Evolutionary conservation across 1,284 basidiomycete species (phyloP), one percentile per base, ranked within the genome.

Genomic region (Lentinula novae-zelandiae): DNA sequence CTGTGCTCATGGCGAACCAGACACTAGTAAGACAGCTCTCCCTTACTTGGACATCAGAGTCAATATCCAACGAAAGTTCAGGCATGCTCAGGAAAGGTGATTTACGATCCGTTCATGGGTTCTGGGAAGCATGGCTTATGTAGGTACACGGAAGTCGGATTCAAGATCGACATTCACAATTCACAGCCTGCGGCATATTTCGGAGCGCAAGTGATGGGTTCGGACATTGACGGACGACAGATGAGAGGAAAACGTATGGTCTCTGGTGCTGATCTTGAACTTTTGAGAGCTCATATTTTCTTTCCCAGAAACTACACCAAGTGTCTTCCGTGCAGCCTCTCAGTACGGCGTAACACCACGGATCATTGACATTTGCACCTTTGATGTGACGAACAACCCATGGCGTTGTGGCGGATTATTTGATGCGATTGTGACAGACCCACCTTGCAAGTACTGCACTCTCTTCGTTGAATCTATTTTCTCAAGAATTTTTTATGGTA

Each of bases 51-150:
- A 3, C 44, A 5, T 27, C 27, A 3, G 27, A 27, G 27, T 27
- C 27, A 27, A 27, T 27, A 36, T 22, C 58, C 56, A 54, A 34
- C 55, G 9, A 53, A 49, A 31, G 36, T 52, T 13, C 13, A 95
- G 92, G 90, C 95, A 0, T 82, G 87, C 2, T 87, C 93, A 1
- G 95, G 95, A 42, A 96, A 93, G 73, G 73, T 98, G 36, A 81
- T 98, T 17, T 98, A 98, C 68, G 97, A 99, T 71, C 97, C 97
- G 0, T 99, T 99, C 72, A 87, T 92, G 53, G 97, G 97, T 1
- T 99, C 97, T 0, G 97, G 17, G 97, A 5, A 97, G 95, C 65
- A 93, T 98, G 87, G 87, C 95, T 34, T 96, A 98, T 73, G 89
- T 92, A 62, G 63, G 82, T 73, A 31, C 20, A 31, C 50, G 5